Percentiles rank a stretch among this genome's conserved stretches.
Conservation (phyloP, 495 filamentous ascomycete genomes). For the Aspergillus sclerotiicarbonarius region DNA sequence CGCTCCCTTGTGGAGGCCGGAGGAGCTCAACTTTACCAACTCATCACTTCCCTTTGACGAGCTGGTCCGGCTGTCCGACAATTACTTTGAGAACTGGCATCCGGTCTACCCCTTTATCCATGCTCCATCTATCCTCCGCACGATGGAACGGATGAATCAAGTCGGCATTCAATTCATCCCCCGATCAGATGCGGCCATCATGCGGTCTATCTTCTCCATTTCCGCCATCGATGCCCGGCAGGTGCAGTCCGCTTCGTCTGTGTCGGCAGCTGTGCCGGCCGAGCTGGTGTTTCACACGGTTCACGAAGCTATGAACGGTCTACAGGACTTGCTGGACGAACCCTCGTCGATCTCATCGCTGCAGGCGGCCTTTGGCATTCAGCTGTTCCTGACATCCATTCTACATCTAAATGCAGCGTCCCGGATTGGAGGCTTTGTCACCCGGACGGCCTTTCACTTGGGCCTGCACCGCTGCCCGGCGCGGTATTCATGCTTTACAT, state of each 20-base stretch:
- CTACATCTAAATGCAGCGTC: conserved; percentile 49
- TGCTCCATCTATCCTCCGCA: conserved; percentile 39
- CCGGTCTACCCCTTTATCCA: conserved; percentile 47
- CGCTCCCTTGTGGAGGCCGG: conserved; percentile 25
- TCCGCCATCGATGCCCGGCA: conserved; percentile 38
- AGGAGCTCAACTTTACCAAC: conserved; percentile 25
- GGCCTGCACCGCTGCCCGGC: conserved; percentile 50
- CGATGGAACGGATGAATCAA: conserved; percentile 32
- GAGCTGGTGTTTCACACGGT: conserved; percentile 37
- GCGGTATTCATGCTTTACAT: conserved; percentile 39
- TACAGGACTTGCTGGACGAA: conserved; percentile 33
- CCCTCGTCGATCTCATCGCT: conserved; percentile 37
- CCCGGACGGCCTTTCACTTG: conserved; percentile 46
- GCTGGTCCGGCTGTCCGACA: conserved; percentile 37
- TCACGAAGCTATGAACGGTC: conserved; percentile 36
- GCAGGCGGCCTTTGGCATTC: conserved; percentile 44
- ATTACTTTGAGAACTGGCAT: conserved; percentile 52
- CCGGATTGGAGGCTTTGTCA: conserved; percentile 44
- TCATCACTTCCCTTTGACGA: conserved; percentile 28
- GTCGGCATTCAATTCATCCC: conserved; percentile 23
- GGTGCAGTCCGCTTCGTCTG: conserved; percentile 10
- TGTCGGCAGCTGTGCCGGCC: conserved; percentile 27
- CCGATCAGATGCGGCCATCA: conserved; percentile 31
- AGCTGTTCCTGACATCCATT: conserved; percentile 47
- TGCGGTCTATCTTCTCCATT: conserved; percentile 48